Evolutionary conservation across 2,329 filamentous ascomycete genomes (phyloP), one percentile per base, ranked within the genome.

Genomic region (Hymenoscyphus fraxineus): DNA sequence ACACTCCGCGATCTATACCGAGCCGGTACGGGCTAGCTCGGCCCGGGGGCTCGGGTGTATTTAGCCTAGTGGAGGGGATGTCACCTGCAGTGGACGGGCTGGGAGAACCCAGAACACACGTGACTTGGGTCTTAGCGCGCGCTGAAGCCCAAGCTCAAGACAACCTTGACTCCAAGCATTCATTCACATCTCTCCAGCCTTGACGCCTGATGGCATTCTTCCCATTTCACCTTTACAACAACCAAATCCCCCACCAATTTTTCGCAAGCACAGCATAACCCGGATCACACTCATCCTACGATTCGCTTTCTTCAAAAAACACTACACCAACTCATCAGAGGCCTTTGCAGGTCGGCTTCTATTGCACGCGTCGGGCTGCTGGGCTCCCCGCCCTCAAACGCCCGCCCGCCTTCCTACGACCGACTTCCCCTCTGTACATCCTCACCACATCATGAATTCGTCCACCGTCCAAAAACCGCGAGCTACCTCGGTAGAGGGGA

Each of bases 341-440:
- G 44, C 22, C 44, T 51, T 51, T 10, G n/a, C 44, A 3, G 22
- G 19, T 27, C 44, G 44, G n/a, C 6, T 4, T 47, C 10, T 10
- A 51, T 51, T 19, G 44, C 44, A 51, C 44, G 22, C 44, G n/a
- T 51, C 22, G 19, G 44, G 44, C 35, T 35, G 44, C 44, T 51
- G 44, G 44, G n/a, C 44, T 35, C 44, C 44, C 44, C 44, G 44
- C 44, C 19, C 44, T 51, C 44, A 51, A 51, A 51, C 44, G n/a
- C n/a, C 19, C 19, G 44, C 44, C 44, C 44, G 6, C 19, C n/a
- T 7, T 12, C 12, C 9, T 51, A 12, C 22, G 22, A 27, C n/a
- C 44, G 19, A 51, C n/a, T 12, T 51, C 41, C n/a, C 44, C 19
- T 51, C 22, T 22, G 22, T 51, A 22, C 19, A 51, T 19, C 44